Conservation (phyloP, 2,329 filamentous ascomycete genomes). For the Ophiostoma angusticollis region DNA sequence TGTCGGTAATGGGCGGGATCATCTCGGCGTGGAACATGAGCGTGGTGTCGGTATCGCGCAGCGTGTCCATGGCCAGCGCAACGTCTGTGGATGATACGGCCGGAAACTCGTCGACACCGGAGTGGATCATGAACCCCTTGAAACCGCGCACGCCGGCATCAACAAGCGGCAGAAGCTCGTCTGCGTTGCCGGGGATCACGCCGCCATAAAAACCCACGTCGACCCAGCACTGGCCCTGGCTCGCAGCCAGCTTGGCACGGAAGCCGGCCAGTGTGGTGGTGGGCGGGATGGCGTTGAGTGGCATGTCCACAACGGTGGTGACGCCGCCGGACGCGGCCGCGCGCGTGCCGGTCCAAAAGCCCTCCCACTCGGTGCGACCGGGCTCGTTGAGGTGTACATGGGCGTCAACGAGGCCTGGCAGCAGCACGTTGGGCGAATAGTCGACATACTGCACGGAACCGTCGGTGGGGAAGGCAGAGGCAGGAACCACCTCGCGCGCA, state of each 20-base stretch:
- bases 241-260: slow-evolving; percentile 73
- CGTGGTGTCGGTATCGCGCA: slow-evolving; percentile 72
- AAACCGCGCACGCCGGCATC: slow-evolving; percentile 83
- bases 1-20: slow-evolving; percentile 74
- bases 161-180: slow-evolving; percentile 67
- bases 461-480: slow-evolving; percentile 57
- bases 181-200: slow-evolving; percentile 77
- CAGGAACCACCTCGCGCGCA: slow-evolving; percentile 59
- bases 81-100: slow-evolving; percentile 75
- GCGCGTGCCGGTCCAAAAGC: slow-evolving; percentile 87
- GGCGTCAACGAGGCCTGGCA: slow-evolving; percentile 88
- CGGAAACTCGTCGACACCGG: slow-evolving; percentile 92
- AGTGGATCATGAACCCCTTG: slow-evolving; percentile 96
- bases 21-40: slow-evolving; percentile 99
- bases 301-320: slow-evolving; percentile 96
- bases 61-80: slow-evolving; percentile 61
- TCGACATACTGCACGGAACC: slow-evolving; percentile 64
- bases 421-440: slow-evolving; percentile 70
- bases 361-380: slow-evolving; percentile 94
- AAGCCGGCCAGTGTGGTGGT: slow-evolving; percentile 80
- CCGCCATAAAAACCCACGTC: slow-evolving; percentile 98
- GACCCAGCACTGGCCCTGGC: slow-evolving; percentile 84
- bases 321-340: slow-evolving; percentile 93
- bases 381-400: slow-evolving; percentile 98
- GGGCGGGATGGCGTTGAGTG: slow-evolving; percentile 88